Conservation (phyloP, 2,329 filamentous ascomycete genomes). For the Nigrograna mackinnonii region DNA sequence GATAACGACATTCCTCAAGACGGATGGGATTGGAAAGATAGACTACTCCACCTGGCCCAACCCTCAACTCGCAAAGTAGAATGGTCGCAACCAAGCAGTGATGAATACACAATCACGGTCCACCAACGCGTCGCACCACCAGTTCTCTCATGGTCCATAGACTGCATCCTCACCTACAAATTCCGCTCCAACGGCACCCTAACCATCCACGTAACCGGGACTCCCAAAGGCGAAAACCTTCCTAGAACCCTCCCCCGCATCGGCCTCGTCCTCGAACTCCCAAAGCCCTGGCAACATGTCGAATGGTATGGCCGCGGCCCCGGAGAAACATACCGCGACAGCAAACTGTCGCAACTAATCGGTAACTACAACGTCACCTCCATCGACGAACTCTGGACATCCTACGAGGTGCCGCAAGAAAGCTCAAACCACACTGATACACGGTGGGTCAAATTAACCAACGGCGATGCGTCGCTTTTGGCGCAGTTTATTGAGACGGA, state of each 20-base stretch:
- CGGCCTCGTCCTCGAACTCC: slow-evolving; percentile 61
- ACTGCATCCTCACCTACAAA: slow-evolving; percentile 54
- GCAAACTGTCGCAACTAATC: slow-evolving; percentile 61
- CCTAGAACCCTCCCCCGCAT: slow-evolving; percentile 64
- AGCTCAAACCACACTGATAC: slow-evolving; percentile 66
- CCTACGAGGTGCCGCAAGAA: slow-evolving; percentile 71
- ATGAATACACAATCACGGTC: slow-evolving; percentile 42
- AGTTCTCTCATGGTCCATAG: slow-evolving; percentile 58
- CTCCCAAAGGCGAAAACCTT: slow-evolving; percentile 52
- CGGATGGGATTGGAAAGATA: slow-evolving; percentile 60
- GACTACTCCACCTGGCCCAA: slow-evolving; percentile 29
- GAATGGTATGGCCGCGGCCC: slow-evolving; percentile 68
- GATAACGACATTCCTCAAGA: slow-evolving; percentile 65
- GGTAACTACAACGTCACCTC: slow-evolving; percentile 50
- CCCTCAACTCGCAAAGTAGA: slow-evolving; percentile 27
- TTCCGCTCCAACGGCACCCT: slow-evolving; percentile 53
- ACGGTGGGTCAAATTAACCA: slow-evolving; percentile 54
- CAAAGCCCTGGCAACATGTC: slow-evolving; percentile 50
- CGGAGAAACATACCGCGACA: slow-evolving; percentile 69
- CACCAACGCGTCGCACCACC: slow-evolving; percentile 60
- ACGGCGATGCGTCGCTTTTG: slow-evolving; percentile 14
- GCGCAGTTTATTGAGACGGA: slow-evolving; percentile 38
- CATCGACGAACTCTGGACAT: slow-evolving; percentile 57
- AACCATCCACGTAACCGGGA: slow-evolving; percentile 48
- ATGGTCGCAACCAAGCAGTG: slow-evolving; percentile 36